Evolutionary conservation across 2,329 filamentous ascomycete genomes (phyloP).

Genomic region (Fusarium brachygibbosum): DNA sequence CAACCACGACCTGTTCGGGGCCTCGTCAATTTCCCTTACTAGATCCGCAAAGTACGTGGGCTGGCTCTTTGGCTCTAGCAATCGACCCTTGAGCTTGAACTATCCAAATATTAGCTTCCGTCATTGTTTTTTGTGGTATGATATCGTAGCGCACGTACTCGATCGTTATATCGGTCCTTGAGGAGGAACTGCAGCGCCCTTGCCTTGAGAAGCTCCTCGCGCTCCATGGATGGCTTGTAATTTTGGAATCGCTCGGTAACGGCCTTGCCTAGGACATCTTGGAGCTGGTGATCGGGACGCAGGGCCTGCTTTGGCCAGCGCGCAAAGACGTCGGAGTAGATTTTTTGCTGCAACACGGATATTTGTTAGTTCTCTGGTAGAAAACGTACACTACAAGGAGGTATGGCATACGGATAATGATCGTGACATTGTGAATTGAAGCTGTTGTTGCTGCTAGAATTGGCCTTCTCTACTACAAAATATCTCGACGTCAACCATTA

Average conservation of each 20-base stretch:
- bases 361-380: not conserved
- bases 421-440: slow-evolving; percentile 52
- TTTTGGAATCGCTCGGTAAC: slow-evolving; percentile 54
- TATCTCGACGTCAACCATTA: slow-evolving; percentile 48
- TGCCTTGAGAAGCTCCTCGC: slow-evolving; percentile 67
- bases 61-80: slow-evolving; percentile 72
- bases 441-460: slow-evolving; percentile 16
- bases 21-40: slow-evolving; percentile 72
- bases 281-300: slow-evolving; percentile 73
- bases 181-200: slow-evolving; percentile 72
- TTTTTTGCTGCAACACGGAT: slow-evolving; percentile 49
- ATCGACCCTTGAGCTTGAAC: slow-evolving; percentile 60
- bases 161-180: slow-evolving; percentile 69
- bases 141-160: slow-evolving; percentile 57
- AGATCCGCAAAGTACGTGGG: slow-evolving; percentile 74
- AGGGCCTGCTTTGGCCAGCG: slow-evolving; percentile 75
- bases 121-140: not conserved
- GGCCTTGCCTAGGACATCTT: slow-evolving; percentile 63
- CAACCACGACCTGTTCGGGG: slow-evolving; percentile 69
- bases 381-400: not conserved
- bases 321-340: slow-evolving; percentile 58
- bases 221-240: slow-evolving; percentile 56
- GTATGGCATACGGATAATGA: slow-evolving; percentile 49
- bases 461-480: slow-evolving; percentile 7
- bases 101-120: slow-evolving; percentile 37